Conservation (phyloP, 2,329 filamentous ascomycete species). For the Fusarium falciforme region DNA sequence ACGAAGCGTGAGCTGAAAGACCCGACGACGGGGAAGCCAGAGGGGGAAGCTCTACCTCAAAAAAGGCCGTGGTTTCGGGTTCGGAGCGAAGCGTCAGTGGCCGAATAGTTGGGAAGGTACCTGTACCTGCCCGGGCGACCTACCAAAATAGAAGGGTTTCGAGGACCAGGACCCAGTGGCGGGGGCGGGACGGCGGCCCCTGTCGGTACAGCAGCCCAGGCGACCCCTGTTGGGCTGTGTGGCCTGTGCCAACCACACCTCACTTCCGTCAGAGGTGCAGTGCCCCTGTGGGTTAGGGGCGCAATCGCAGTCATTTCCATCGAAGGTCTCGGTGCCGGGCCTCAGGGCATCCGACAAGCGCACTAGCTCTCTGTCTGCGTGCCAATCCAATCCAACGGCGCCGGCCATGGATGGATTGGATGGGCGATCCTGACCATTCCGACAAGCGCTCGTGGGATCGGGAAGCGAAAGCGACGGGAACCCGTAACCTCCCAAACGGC, state of each 20-base stretch:
- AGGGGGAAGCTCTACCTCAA: conserved; percentile 32
- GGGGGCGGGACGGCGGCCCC: conserved; percentile 45
- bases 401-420: conserved; percentile 3
- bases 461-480: conserved; percentile 14
- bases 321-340: neutral
- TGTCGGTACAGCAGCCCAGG: conserved; percentile 8
- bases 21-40: neutral
- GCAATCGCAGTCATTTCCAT: neutral
- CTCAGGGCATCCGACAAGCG: neutral
- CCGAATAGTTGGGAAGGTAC: conserved; percentile 1
- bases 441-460: conserved; percentile 6
- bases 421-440: neutral
- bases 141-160: conserved; percentile 37
- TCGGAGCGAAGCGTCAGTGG: conserved; percentile 27
- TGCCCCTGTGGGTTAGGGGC: conserved; percentile 14
- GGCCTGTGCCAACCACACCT: conserved; percentile 1
- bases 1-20: conserved; percentile 20
- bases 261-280: neutral
- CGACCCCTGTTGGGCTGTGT: conserved; percentile 28
- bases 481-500: neutral
- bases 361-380: neutral
- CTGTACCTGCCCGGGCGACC: neutral
- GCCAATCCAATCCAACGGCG: conserved; percentile 14
- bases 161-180: conserved; percentile 33
- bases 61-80: conserved; percentile 16